Conservation (phyloP, 306 rosid genomes). For the Vicia sativa region DNA sequence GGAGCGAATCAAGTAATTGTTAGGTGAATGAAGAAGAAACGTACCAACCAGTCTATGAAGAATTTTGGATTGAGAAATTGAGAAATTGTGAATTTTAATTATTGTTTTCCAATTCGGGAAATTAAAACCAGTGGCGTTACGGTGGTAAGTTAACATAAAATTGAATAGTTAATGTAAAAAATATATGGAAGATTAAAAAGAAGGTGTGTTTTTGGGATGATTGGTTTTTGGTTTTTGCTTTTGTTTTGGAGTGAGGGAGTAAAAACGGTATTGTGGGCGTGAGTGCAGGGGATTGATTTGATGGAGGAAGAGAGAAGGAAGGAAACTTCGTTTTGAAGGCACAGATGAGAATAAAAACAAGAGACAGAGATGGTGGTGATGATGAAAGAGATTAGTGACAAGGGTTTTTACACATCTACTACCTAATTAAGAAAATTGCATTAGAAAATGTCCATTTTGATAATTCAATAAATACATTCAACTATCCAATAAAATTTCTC, state of each 20-base stretch:
- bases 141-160: too few species aligned
- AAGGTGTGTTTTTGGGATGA: not conserved
- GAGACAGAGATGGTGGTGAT: not conserved
- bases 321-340: constrained; percentile 29
- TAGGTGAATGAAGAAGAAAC: constrained; percentile 25
- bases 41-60: constrained; percentile 34
- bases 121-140: not conserved
- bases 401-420: too few species aligned
- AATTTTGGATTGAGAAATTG: constrained; percentile 1
- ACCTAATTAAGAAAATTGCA: too few species aligned
- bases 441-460: too few species aligned
- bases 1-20: constrained; percentile 21
- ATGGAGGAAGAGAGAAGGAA: not conserved
- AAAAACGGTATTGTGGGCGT: not conserved
- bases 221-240: not conserved
- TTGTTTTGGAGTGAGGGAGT: constrained; percentile 1
- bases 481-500: too few species aligned
- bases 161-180: not conserved
- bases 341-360: not conserved
- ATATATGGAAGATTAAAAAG: not conserved
- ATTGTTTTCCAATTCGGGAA: not conserved
- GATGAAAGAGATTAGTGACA: not conserved
- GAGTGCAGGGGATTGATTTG: constrained; percentile 21
- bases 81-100: not conserved
- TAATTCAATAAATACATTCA: too few species aligned